A percentile compares a stretch with the other conserved stretches of the same genome.
Evolutionary conservation across 2,329 filamentous ascomycete species (phyloP).

Genomic region (Coniochaeta sp.): DNA sequence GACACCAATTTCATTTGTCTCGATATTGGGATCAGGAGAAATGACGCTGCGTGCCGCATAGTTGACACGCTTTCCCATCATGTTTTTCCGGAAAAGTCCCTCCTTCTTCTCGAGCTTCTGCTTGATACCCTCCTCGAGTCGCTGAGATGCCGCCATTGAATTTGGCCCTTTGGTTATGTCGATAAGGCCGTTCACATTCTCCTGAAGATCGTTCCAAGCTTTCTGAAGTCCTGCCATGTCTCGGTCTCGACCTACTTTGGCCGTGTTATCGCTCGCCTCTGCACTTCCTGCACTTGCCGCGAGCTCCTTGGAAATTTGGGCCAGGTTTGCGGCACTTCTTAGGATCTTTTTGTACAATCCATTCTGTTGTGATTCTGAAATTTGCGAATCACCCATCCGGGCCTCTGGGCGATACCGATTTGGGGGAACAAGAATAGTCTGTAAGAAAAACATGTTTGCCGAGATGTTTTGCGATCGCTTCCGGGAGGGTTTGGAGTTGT

Average conservation of each 20-base stretch:
- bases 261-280: conserved; percentile 20
- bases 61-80: conserved; percentile 99
- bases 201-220: conserved; percentile 77
- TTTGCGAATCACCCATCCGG: conserved; percentile 68
- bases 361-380: conserved; percentile 86
- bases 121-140: conserved; percentile 90
- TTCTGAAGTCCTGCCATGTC: conserved; percentile 73
- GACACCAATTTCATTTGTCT: conserved; percentile 97
- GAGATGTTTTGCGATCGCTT: conserved; percentile 52
- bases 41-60: conserved; percentile 97
- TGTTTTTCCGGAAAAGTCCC: conserved; percentile 95
- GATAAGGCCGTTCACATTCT: conserved; percentile 85
- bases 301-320: conserved; percentile 66
- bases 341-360: conserved; percentile 80
- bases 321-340: conserved; percentile 64
- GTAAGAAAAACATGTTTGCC: conserved; percentile 91
- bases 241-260: conserved; percentile 30
- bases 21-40: conserved; percentile 95
- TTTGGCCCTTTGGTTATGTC: conserved; percentile 83
- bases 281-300: conserved; percentile 32
- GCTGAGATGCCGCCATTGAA: conserved; percentile 67
- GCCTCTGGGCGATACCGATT: conserved; percentile 89
- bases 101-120: conserved; percentile 98
- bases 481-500: conserved; percentile 62
- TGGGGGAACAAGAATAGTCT: conserved; percentile 79